Base-by-base conservation (phyloP, 495 filamentous ascomycete genomes). In the Hypoxylon subgilvum region DNA sequence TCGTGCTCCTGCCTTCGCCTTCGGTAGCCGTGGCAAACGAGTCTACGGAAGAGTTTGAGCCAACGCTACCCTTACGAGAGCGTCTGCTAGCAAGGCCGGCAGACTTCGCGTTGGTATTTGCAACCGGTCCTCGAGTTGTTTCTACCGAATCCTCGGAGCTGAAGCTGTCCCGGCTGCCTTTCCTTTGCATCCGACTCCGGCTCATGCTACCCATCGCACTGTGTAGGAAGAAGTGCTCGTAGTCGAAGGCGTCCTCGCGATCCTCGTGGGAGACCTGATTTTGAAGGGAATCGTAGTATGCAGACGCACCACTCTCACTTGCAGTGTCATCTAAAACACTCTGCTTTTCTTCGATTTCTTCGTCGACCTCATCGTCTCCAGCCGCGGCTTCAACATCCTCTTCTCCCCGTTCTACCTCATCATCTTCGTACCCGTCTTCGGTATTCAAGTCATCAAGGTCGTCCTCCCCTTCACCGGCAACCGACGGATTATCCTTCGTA, bases 201-300 rank as follows among this genome's bases (percentile, higher is more conserved):
- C 74, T 78, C 63, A 87, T 76, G 39, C 80, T 88, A n/a, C 90
- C 90, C 80, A 96, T 83, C 12, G 90, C 89, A 64, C 88, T 92
- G 67, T 96, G 91, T 8, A 97, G 80, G 72, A 96, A 96, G 73
- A 96, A 95, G 65, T 95, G 84, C 66, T 97, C 90, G 60, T 98
- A 98, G 69, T 96, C 94, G 70, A 98, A 98, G 5, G 94, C 94
- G 69, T 98, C 94, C 61, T 92, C 88, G 12, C 94, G 89, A 70
- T 97, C 93, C 75, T 98, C 94, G 66, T 98, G 94, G 3, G 80
- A 83, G 9, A 84, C 67, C 25, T 72, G 75, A 30, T 73, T 73
- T 46, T 79, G 74, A 19, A 79, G 57, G 2, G 79, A 70, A 52
- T 88, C 85, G 64, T 84, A 78, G 63, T 85, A 84, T 8, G 77